phyloP scores from a whole-genome alignment of 345 rosid genomes.

The Bruguiera parviflora region DNA sequence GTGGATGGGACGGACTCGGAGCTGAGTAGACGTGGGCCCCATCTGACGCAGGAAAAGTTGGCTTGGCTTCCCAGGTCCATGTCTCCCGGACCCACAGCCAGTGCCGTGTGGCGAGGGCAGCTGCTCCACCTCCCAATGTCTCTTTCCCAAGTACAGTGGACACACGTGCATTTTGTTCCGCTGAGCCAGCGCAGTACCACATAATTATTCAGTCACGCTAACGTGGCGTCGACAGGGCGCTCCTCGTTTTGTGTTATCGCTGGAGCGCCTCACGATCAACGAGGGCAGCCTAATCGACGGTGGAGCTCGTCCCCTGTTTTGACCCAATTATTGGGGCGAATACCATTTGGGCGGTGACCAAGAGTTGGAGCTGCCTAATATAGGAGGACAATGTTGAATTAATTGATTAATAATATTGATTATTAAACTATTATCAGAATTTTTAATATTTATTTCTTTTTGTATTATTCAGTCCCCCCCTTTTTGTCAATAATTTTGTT shows the following conservation, averaged over 20 bases:
- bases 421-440: no score
- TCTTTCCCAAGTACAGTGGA: neutral
- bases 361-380: no score
- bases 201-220: neutral
- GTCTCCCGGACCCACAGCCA: conserved; percentile 44
- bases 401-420: no score
- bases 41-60: conserved; percentile 13
- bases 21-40: conserved; percentile 26
- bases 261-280: neutral
- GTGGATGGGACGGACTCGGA: conserved; percentile 1
- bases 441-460: no score
- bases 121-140: neutral
- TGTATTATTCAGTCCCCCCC: no score
- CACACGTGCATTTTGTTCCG: conserved; percentile 23
- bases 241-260: neutral
- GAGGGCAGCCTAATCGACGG: conserved; percentile 7
- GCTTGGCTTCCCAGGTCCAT: conserved; percentile 37
- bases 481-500: no score
- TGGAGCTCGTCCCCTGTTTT: no score
- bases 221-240: conserved; percentile 17
- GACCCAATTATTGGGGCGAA: no score
- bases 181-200: conserved; percentile 17
- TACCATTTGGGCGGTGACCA: no score
- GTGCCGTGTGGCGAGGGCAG: conserved; percentile 32
- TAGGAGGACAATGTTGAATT: no score